Evolutionary conservation across 169 alveolate genomes (phyloP), one percentile per base, ranked within the genome.

Genomic region (Cytauxzoon felis): DNA sequence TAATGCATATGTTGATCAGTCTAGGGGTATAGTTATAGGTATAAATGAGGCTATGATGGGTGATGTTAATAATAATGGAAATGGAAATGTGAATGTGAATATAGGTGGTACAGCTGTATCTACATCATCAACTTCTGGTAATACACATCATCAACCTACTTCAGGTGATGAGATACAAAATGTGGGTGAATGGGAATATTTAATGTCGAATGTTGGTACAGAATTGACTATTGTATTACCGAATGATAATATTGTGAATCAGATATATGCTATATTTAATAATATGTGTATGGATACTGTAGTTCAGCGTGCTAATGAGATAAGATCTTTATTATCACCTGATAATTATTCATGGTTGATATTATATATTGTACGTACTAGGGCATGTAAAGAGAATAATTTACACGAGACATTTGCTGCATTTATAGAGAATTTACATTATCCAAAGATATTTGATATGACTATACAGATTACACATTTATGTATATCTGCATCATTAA

Each of bases 301-400:
- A 29, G 84, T 70, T 43, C 84, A 81, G 67, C 87, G 88, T 61
- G 88, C 89, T 3, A 50, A 34, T 27, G 93, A 88, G 48, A 81
- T 90, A 66, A 85, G 81, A 45, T 66, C 80, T 13, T 75, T 80
- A 16, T 73, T 91, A 50, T 64, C 76, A 42, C 92, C 96, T 1
- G 94, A 90, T 61, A 79, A 87, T 69, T 48, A 63, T 48, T 71
- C 72, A 23, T 93, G 96, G 96, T 76, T 93, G 42, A 86, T 95
- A 19, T 72, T 88, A 57, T 93, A 93, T 82, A 79, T 93, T 13
- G 93, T 93, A 52, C 90, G 92, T 79, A 87, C 90, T 26, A 73
- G 97, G 33, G 96, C 95, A 13, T 67, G 95, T 51, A 93, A 93
- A 73, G 97, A 93, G 80, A 87, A 80, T 21, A 93, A 93, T 52